Evolutionary conservation across 768 basidiomycete genomes (phyloP).

Genomic region (Tubosaeta brunneosetosa): DNA sequence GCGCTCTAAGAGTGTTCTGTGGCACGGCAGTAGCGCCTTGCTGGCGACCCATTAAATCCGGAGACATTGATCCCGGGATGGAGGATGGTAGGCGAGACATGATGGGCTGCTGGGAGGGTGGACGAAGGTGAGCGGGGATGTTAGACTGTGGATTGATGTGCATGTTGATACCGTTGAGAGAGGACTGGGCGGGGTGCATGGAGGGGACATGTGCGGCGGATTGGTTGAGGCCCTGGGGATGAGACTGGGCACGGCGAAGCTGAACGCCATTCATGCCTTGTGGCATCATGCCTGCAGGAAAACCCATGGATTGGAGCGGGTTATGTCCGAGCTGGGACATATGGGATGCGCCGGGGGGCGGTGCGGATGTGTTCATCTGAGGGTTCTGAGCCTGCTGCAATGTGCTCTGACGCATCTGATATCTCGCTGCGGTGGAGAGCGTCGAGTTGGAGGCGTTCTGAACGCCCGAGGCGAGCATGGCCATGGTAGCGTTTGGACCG

Average conservation of each 20-base stretch:
- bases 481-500: constrained; percentile 34
- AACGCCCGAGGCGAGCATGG: constrained; percentile 32
- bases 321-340: constrained; percentile 30
- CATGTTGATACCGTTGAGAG: constrained; percentile 38
- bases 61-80: constrained; percentile 37
- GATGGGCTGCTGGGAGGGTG: constrained; percentile 34
- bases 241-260: constrained; percentile 55
- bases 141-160: constrained; percentile 41
- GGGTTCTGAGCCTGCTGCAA: constrained; percentile 37
- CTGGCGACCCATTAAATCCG: constrained; percentile 43
- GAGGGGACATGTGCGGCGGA: constrained; percentile 31
- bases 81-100: constrained; percentile 29
- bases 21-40: constrained; percentile 37
- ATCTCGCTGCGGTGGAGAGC: constrained; percentile 19
- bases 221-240: constrained; percentile 46
- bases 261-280: constrained; percentile 32
- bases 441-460: constrained; percentile 23
- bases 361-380: constrained; percentile 31
- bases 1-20: constrained; percentile 40
- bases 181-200: constrained; percentile 35
- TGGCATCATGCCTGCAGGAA: constrained; percentile 40
- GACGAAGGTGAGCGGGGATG: constrained; percentile 37
- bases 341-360: constrained; percentile 25
- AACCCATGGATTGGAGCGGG: constrained; percentile 40
- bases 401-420: constrained; percentile 33